phyloP scores from a whole-genome alignment of 1,284 basidiomycete genomes.

The Ceratorhiza oryzae-sativae region DNA sequence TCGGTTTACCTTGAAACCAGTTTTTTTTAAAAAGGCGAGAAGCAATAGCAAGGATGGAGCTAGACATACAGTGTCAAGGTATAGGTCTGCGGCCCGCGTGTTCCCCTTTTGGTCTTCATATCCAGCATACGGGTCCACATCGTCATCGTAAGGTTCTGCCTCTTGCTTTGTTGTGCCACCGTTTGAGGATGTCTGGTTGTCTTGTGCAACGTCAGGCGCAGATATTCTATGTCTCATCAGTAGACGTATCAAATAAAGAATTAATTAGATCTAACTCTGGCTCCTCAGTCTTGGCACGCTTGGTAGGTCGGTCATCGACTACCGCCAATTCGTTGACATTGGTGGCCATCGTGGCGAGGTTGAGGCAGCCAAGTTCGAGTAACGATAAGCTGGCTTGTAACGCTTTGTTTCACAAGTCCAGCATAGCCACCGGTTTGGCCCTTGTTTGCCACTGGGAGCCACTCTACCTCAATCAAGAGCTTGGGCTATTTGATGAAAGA shows the following conservation, averaged over 20 bases:
- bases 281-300: slow-evolving; percentile 41
- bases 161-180: slow-evolving; percentile 59
- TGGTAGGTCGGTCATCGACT: slow-evolving; percentile 36
- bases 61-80: slow-evolving; percentile 87
- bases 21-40: slow-evolving; percentile 21
- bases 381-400: no score
- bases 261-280: slow-evolving; percentile 9
- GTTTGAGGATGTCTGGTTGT: slow-evolving; percentile 53
- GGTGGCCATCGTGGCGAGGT: slow-evolving; percentile 7
- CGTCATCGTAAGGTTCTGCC: slow-evolving; percentile 52
- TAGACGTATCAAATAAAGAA: not conserved
- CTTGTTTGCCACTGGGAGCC: no score
- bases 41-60: slow-evolving; percentile 24
- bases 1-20: slow-evolving; percentile 75
- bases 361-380: not conserved
- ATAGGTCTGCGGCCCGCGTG: slow-evolving; percentile 78
- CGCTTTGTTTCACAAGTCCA: no score
- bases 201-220: slow-evolving; percentile 11
- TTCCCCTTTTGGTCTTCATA: slow-evolving; percentile 31
- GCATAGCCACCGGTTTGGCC: no score
- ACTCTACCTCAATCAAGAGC: no score
- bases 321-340: not conserved
- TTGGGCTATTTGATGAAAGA: no score
- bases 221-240: slow-evolving; percentile 16
- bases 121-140: slow-evolving; percentile 52